Evolutionary conservation across 768 basidiomycete genomes (phyloP).

Genomic region (Chalciporus pseudorubinellus): DNA sequence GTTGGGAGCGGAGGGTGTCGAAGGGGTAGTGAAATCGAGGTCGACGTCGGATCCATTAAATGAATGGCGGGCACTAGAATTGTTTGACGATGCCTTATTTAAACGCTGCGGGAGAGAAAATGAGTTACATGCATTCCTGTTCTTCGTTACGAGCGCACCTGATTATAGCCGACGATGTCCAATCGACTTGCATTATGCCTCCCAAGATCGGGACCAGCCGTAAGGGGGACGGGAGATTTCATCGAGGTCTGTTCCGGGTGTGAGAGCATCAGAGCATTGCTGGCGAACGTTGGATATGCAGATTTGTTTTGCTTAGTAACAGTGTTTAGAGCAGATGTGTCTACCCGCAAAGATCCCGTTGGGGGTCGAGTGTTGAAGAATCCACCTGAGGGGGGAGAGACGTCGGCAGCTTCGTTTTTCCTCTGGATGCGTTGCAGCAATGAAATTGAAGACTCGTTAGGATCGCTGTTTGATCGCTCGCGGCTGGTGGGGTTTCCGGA

Average conservation of each 20-base stretch:
- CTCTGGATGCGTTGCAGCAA: conserved; percentile 78
- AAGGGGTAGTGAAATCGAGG: conserved; percentile 55
- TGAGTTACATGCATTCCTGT: conserved; percentile 6
- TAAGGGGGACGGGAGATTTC: conserved; percentile 77
- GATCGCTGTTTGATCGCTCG: conserved; percentile 78
- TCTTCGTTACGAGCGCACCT: conserved; percentile 42
- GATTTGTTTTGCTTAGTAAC: conserved; percentile 78
- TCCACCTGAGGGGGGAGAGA: conserved; percentile 38
- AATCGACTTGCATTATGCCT: conserved; percentile 67
- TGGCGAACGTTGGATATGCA: conserved; percentile 64
- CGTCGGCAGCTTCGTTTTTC: conserved; percentile 57
- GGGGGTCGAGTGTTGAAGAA: conserved; percentile 64
- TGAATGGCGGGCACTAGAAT: conserved; percentile 65
- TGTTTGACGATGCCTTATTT: conserved; percentile 46
- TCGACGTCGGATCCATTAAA: conserved; percentile 71
- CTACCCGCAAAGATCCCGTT: conserved; percentile 68
- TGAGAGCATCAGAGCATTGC: conserved; percentile 50
- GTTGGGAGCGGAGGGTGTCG: conserved; percentile 48
- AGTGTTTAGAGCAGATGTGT: conserved; percentile 63
- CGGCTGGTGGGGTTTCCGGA: conserved; percentile 51
- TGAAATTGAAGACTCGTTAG: conserved; percentile 69
- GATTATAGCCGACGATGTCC: conserved; percentile 72
- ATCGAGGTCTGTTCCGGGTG: conserved; percentile 54
- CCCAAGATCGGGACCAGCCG: conserved; percentile 83
- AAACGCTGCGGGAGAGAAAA: conserved; percentile 37